phyloP scores from a whole-genome alignment of 495 filamentous ascomycete species.

The Xylaria cubensis region DNA sequence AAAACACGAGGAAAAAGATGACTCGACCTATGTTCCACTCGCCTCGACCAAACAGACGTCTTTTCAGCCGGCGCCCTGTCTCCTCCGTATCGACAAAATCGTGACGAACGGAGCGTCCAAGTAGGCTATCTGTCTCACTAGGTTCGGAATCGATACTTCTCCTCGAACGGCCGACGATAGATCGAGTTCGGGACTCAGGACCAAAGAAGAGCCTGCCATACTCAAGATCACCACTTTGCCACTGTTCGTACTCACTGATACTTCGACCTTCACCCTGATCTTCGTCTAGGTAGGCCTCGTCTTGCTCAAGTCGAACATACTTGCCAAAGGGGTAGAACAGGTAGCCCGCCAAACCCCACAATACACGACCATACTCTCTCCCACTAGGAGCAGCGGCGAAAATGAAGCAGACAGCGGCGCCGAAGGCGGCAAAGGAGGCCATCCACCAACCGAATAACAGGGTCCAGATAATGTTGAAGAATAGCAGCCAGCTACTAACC shows the following conservation, averaged over 20 bases:
- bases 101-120: conserved; percentile 67
- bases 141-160: conserved; percentile 83
- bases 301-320: conserved; percentile 89
- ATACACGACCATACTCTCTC: conserved; percentile 82
- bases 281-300: conserved; percentile 94
- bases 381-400: conserved; percentile 82
- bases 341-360: conserved; percentile 85
- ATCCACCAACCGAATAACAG: conserved; percentile 98
- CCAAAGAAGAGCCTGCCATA: conserved; percentile 96
- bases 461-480: conserved; percentile 92
- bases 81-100: conserved; percentile 31
- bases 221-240: conserved; percentile 97
- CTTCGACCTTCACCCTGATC: conserved; percentile 99
- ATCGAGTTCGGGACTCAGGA: conserved; percentile 70
- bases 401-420: conserved; percentile 76
- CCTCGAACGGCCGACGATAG: conserved; percentile 86
- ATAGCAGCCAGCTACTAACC: conserved; percentile 79
- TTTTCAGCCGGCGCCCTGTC: conserved; percentile 68
- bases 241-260: conserved; percentile 98
- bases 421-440: conserved; percentile 72
- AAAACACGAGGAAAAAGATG: conserved; percentile 97
- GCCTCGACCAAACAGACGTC: conserved; percentile 90
- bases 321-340: conserved; percentile 96
- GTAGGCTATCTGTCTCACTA: conserved; percentile 87
- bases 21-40: conserved; percentile 94